Base-by-base conservation (phyloP, 495 filamentous ascomycete genomes). In the Aspergillus campestris region DNA sequence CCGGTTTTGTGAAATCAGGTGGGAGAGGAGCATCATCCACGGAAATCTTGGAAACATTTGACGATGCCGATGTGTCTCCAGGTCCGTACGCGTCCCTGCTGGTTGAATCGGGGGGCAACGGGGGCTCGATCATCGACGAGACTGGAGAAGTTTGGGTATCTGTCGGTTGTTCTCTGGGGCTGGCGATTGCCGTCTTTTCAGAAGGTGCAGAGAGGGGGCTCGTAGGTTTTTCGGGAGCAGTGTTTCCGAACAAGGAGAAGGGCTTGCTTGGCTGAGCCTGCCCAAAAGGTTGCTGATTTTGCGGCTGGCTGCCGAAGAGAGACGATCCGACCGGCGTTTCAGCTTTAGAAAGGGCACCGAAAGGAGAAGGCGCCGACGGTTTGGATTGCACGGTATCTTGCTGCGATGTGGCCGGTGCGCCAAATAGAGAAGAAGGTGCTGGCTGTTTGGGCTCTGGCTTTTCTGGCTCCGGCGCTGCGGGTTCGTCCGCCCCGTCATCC, bases 51-150 rank as follows among this genome's bases (percentile, higher is more conserved):
- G 75, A 72, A 6, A 67, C 64, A 40, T 74, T 76, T 5, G 85
- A 84, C 12, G 83, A 86, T 44, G 74, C 73, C 6, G 84, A 84
- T 24, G 82, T 82, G 42, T 87, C 82, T 27, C 82, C 79, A 42
- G 80, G 63, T 30, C 71, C 70, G 61, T 81, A 87, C 37, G 57
- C 69, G 48, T 72, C 69, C 67, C 81, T 83, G 67, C 79, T 88
- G 14, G 82, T 86, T 35, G 84, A 61, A 48, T 89, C 83, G n/a
- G 86, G 86, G 29, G 87, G 87, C 31, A 90, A 62, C 41, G 88
- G 86, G 10, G 75, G 58, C 53, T 82, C 78, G 1, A 51, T 32
- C 13, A 47, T 37, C 52, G 53, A 46, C 11, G 49, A 45, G 9
- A 44, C 44, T 37, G 61, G 57, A 2, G 58, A 59, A 8, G 50